These are phyloP conservation scores for Oryza glaberrima DNA, from an alignment of 176 grass and related monocot genomes.

Conservation along the genomic window DNA sequence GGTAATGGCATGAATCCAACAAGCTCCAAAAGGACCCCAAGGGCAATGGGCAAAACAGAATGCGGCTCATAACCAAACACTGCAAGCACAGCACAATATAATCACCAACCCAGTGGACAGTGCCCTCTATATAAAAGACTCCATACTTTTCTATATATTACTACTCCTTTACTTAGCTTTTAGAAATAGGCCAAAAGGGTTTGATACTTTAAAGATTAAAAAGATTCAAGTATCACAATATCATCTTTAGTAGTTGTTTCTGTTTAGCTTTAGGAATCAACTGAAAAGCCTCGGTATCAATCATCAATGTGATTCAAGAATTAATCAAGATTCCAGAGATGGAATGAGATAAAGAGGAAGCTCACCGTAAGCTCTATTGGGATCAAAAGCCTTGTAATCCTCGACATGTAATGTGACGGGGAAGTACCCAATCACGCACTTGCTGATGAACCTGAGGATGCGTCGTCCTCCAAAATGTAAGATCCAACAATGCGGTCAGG, in stretches of 20 bases:
- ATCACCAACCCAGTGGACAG: neutral
- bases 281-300: constrained; percentile 13
- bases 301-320: constrained; percentile 16
- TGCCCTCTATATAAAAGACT: neutral
- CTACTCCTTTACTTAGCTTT: neutral
- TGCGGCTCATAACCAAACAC: constrained; percentile 95
- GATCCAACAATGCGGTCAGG: constrained; percentile 30
- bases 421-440: constrained; percentile 78
- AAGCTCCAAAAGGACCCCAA: constrained; percentile 50
- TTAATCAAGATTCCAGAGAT: neutral
- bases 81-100: constrained; percentile 29
- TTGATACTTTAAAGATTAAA: neutral
- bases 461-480: constrained; percentile 12
- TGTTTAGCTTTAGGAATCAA: neutral
- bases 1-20: constrained; percentile 81
- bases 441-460: constrained; percentile 78
- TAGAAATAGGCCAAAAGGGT: neutral
- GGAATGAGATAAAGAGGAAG: constrained; percentile 6
- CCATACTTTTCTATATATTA: neutral
- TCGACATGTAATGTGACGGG: constrained; percentile 80
- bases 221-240: neutral
- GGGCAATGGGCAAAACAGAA: constrained; percentile 79
- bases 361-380: constrained; percentile 76
- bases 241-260: neutral
- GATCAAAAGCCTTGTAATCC: constrained; percentile 74